Evolutionary conservation across 2,329 filamentous ascomycete species (phyloP), one percentile per base, ranked within the genome.

Genomic region (Fusarium ramigenum): DNA sequence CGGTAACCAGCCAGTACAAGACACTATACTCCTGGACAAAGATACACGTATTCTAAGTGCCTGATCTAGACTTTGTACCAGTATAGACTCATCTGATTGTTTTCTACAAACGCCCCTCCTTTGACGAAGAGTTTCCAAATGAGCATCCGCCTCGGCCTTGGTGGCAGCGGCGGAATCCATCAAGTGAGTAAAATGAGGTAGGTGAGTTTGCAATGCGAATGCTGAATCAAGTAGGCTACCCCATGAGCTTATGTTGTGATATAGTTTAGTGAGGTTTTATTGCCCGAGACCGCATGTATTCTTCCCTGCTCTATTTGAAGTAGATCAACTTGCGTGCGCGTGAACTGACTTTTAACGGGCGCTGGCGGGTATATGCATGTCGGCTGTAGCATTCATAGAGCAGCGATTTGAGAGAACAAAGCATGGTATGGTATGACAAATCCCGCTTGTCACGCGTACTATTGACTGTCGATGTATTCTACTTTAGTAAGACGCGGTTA

Each of bases 401-500:
- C 43, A 28, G n/a, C 16, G 42, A 7, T 7, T 25, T 16, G n/a
- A 43, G 15, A 25, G 10, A 12, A 25, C 42, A 44, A 25, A 44
- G 25, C 25, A 21, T n/a, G n/a, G n/a, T n/a, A n/a, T 47, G 36
- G 14, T n/a, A 32, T 14, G 7, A 18, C 7, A 7, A 23, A 23
- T 47, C 15, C 21, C 21, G 15, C 28, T 49, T 23, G 5, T 10
- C 7, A 49, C 28, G 7, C 10, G 28, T 49, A 12, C 7, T 3
- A 3, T 49, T 32, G 21, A 10, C 10, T n/a, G 4, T 18, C 28
- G 46, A n/a, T 2, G 15, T 10, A 18, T 7, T 32, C 10, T 12
- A 7, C 18, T 30, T 18, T n/a, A 7, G 3, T 32, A 9, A 14
- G 46, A 32, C 3, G 21, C 7, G 18, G 0, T 4, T n/a, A 4